Base-by-base conservation (phyloP, 495 filamentous ascomycete genomes). In the Xanthoparmelia taractica region DNA sequence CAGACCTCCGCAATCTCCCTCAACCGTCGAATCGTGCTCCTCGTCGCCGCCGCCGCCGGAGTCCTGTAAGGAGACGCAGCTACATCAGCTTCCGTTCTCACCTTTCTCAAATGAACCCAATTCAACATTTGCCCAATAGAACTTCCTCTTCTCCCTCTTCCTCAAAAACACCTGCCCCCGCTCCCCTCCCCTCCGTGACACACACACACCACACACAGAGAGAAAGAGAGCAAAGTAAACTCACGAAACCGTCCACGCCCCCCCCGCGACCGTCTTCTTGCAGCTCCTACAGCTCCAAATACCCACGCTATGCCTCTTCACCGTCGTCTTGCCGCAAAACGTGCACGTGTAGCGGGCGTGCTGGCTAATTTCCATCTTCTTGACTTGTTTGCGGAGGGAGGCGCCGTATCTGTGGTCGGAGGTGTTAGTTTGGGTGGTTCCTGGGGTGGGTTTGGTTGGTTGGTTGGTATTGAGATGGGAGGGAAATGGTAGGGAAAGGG, bases 311-410 rank as follows among this genome's bases (percentile, higher is more conserved):
- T 90, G 80, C 67, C 94, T 85, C 85, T 94, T 94, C 70, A 98
- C 94, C 65, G 87, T 88, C 79, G 83, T 87, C 85, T 96, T 96
- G 69, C 92, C 93, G 86, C 93, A 96, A 85, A 95, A 94, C 58
- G 91, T 93, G 84, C 87, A 90, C 63, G 81, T 85, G 84, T 97
- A 97, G 76, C 86, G 84, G 78, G 91, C 90, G 84, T 97, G 93
- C 78, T 97, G 93, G 61, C 88, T 86, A 74, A 96, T 87, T 88
- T 98, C 94, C 89, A 97, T 96, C 87, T 96, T 96, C 90, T 98
- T 98, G 75, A 97, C 90, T 78, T 97, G 94, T 84, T 97, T 98
- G 82, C 94, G 91, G 79, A 98, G 90, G 73, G 94, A 98, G 77
- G 94, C 94, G 88, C 94, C 94, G 80, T 98, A 98, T 87, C 94